phyloP scores from a whole-genome alignment of 2,329 filamentous ascomycete species.

The Stachybotrys chlorohalonatus region DNA sequence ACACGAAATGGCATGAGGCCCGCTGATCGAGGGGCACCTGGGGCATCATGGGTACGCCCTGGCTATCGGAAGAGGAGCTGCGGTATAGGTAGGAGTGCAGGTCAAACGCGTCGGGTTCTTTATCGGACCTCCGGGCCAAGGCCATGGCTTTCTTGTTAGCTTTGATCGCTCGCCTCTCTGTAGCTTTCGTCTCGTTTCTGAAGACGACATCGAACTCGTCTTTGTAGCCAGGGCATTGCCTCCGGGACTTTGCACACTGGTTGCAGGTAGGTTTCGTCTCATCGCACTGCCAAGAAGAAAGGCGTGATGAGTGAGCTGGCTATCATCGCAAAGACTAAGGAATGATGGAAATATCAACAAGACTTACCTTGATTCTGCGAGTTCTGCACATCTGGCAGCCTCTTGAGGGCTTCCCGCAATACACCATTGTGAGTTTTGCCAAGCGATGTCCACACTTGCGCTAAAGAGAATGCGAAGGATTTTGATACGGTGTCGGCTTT shows the following conservation, averaged over 20 bases:
- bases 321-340: neutral
- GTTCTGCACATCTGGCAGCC: conserved; percentile 69
- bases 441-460: neutral
- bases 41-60: conserved; percentile 22
- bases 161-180: conserved; percentile 52
- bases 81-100: conserved; percentile 7
- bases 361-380: conserved; percentile 59
- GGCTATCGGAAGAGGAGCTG: conserved; percentile 7
- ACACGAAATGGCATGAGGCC: conserved; percentile 50
- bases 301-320: conserved; percentile 4
- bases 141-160: conserved; percentile 36
- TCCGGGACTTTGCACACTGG: conserved; percentile 54
- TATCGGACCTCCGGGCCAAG: neutral
- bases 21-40: conserved; percentile 42
- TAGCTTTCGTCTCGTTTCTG: conserved; percentile 62
- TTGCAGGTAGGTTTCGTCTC: conserved; percentile 58
- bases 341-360: neutral
- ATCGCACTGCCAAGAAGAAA: conserved; percentile 43
- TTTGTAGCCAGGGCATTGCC: conserved; percentile 58
- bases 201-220: conserved; percentile 66
- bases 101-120: conserved; percentile 4
- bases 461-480: neutral
- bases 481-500: neutral
- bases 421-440: conserved; percentile 41
- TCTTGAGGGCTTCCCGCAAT: conserved; percentile 55